Percentiles rank a stretch among this genome's conserved stretches.
These are phyloP conservation scores for Leucocoprinus leucothites DNA, from an alignment of 768 basidiomycete genomes.

Conservation along the genomic window DNA sequence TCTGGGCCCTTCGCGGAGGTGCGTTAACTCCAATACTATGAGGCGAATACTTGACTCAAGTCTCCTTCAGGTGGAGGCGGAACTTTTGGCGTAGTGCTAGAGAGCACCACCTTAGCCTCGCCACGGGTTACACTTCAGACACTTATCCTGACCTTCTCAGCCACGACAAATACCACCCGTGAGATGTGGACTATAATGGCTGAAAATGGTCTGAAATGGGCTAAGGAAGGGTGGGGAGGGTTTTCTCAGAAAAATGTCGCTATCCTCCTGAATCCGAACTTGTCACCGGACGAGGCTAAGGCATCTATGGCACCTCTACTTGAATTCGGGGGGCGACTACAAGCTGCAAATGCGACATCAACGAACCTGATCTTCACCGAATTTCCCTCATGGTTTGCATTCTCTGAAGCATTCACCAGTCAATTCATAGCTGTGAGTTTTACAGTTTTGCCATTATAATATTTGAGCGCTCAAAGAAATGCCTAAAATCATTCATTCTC, in stretches of 20 bases:
- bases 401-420: conserved; percentile 35
- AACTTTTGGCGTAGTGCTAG: conserved; percentile 38
- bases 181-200: conserved; percentile 35
- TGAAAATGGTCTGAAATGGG: conserved; percentile 38
- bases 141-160: conserved; percentile 29
- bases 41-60: neutral
- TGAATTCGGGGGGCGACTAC: conserved; percentile 27
- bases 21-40: neutral
- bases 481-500: conserved; percentile 21
- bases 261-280: conserved; percentile 42
- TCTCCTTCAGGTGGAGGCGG: conserved; percentile 27
- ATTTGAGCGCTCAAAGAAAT: neutral
- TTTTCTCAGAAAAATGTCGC: conserved; percentile 34
- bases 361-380: conserved; percentile 29
- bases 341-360: conserved; percentile 22
- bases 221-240: conserved; percentile 48
- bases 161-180: conserved; percentile 23
- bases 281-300: conserved; percentile 32
- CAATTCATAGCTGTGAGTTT: conserved; percentile 35
- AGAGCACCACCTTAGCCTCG: conserved; percentile 34
- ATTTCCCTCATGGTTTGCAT: conserved; percentile 39
- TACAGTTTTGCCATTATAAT: neutral
- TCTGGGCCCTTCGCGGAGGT: conserved; percentile 46
- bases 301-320: conserved; percentile 40
- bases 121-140: conserved; percentile 33